A percentile compares a stretch with the other conserved stretches of the same genome.
phyloP scores from a whole-genome alignment of 2,329 filamentous ascomycete genomes.

The Arthrobotrys sinensis region DNA sequence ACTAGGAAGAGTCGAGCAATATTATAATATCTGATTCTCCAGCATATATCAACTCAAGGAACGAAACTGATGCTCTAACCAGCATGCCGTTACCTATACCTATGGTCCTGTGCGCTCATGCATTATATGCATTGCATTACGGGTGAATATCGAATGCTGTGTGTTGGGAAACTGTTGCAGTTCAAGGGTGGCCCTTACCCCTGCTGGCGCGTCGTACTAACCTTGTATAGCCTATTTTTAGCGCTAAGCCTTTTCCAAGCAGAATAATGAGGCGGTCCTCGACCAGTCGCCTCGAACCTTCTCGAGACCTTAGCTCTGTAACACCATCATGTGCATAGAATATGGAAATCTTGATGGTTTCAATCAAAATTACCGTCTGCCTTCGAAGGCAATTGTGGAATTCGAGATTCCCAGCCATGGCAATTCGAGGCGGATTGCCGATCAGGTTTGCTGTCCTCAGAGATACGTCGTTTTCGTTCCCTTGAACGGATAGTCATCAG shows the following conservation, averaged over 20 bases:
- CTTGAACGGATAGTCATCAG: conserved; percentile 19
- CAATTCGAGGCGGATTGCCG: conserved; percentile 47
- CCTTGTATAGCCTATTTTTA: conserved; percentile 5
- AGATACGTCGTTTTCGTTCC: background rate
- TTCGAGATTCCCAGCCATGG: background rate
- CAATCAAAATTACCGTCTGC: background rate
- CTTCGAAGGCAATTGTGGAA: background rate
- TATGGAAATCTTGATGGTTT: background rate
- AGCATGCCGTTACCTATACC: too few relatives aligned
- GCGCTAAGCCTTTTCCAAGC: conserved; percentile 12
- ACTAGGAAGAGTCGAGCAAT: too few relatives aligned
- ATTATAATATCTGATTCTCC: too few relatives aligned
- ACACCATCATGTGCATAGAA: background rate
- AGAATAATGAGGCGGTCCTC: conserved; percentile 5
- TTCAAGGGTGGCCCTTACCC: background rate
- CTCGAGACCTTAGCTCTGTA: conserved; percentile 4
- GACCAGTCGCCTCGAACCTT: conserved; percentile 21
- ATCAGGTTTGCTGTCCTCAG: background rate
- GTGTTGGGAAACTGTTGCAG: conserved; percentile 7
- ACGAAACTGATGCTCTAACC: too few relatives aligned
- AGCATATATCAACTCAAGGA: too few relatives aligned
- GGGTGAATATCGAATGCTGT: background rate
- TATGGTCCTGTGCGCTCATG: too few relatives aligned
- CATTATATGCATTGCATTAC: too few relatives aligned
- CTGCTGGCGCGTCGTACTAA: background rate